Evolutionary conservation across 2,329 filamentous ascomycete species (phyloP), one percentile per base, ranked within the genome.

Genomic region (Polytolypa hystricis): DNA sequence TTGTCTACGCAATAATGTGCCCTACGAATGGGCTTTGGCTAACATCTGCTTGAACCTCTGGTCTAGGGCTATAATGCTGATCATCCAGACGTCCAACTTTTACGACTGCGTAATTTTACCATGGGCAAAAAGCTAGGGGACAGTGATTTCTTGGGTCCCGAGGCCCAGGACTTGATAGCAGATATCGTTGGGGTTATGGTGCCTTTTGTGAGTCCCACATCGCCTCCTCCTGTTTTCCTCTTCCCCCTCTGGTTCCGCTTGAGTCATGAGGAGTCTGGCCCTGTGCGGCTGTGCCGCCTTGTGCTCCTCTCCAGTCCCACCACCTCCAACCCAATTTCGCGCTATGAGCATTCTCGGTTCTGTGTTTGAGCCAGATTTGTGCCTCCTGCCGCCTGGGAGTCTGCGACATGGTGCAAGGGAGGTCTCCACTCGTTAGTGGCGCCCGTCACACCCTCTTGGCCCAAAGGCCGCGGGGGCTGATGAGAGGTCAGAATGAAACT

Each of bases 51-150:
- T n/a, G n/a, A n/a, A n/a, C n/a, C n/a, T n/a, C n/a, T n/a, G 42
- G 34, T 48, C 40, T 52, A 89, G 81, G 84, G 82, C 31, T 93
- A 82, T 53, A 66, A 74, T 30, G 70, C 72, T 14, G 77, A 83
- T 40, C 83, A 94, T 54, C 66, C 73, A 28, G 81, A 94, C 47
- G 86, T 94, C 50, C 76, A 79, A 38, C 69, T 95, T 35, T 67
- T 94, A 38, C 81, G 85, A 49, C 68, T 95, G 52, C 73, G 78
- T 42, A 91, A 79, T 56, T 94, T 81, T 55, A 87, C 81, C 0
- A 61, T 93, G 15, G 71, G 75, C 25, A 77, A 69, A 41, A 75
- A 76, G 52, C 60, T 94, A 23, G 56, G 69, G 9, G 84, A 87
- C 49, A 59, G 68, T 7, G 66, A 83, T 32, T 67, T 93, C 14